phyloP scores from a whole-genome alignment of 129 eudicot genomes.

The Cynara cardunculus region DNA sequence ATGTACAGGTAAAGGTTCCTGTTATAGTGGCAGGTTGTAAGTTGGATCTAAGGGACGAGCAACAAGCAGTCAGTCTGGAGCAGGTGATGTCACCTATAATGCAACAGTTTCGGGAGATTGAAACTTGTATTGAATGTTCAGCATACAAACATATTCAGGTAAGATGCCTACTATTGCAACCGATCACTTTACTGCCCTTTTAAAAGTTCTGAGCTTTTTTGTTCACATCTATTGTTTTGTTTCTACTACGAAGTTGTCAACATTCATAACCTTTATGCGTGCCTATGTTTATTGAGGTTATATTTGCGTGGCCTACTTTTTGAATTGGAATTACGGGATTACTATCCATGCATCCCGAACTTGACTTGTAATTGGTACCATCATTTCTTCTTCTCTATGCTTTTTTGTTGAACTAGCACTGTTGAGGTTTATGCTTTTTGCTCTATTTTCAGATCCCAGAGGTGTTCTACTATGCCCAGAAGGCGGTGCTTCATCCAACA shows the following conservation, averaged over 20 bases:
- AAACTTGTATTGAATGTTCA: constrained; percentile 79
- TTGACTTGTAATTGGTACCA: background rate
- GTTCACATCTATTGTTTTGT: background rate
- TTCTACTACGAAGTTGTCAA: background rate
- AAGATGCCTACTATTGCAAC: background rate
- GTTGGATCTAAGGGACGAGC: constrained; percentile 84
- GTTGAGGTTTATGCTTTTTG: background rate
- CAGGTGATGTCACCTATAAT: constrained; percentile 91
- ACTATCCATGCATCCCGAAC: background rate
- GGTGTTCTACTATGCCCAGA: constrained; percentile 88
- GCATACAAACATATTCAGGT: constrained; percentile 71
- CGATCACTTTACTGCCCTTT: background rate
- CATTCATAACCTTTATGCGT: background rate
- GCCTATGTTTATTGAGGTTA: background rate
- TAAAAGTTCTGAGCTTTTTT: background rate
- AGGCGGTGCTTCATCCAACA: constrained; percentile 94
- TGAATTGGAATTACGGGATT: background rate
- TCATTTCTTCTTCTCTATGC: background rate
- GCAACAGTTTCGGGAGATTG: constrained; percentile 88
- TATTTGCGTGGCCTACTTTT: background rate
- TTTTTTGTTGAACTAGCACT: background rate
- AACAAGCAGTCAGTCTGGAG: constrained; percentile 68
- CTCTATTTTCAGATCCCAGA: constrained; percentile 67
- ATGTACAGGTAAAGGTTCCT: constrained; percentile 80
- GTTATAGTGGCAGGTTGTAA: constrained; percentile 95